Evolutionary conservation across 2,329 filamentous ascomycete genomes (phyloP).

Genomic region (Fusarium acutatum): DNA sequence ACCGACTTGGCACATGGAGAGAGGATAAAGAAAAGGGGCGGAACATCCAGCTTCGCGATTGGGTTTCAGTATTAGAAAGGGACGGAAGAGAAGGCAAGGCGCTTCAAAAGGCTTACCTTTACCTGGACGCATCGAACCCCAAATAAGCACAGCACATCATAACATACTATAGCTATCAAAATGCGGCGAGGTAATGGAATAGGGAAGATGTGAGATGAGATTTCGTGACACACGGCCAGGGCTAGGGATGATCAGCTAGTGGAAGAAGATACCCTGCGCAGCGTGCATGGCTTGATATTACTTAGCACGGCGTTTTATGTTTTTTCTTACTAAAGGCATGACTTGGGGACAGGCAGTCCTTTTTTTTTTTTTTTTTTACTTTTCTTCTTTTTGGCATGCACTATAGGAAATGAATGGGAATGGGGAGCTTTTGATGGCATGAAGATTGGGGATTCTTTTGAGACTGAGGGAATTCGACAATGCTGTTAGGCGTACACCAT

Average conservation of each 20-base stretch:
- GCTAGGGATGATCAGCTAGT: constrained; percentile 16
- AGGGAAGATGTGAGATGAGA: neutral
- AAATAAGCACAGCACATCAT: constrained; percentile 41
- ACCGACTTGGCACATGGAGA: constrained; percentile 76
- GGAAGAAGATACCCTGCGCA: constrained; percentile 47
- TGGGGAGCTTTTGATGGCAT: neutral
- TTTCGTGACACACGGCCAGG: constrained; percentile 24
- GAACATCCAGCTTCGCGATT: constrained; percentile 85
- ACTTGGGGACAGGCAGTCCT: constrained; percentile 28
- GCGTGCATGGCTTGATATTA: constrained; percentile 43
- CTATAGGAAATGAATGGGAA: constrained; percentile 5
- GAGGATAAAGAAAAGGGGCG: constrained; percentile 81
- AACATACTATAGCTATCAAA: constrained; percentile 15
- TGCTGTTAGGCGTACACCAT: neutral
- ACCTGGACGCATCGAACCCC: constrained; percentile 59
- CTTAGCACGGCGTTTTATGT: constrained; percentile 49
- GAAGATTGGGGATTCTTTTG: neutral
- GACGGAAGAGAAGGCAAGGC: constrained; percentile 75
- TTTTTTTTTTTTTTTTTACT: constrained; percentile 1
- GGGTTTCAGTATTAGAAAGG: constrained; percentile 79
- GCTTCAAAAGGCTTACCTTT: constrained; percentile 66
- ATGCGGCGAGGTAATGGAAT: constrained; percentile 27
- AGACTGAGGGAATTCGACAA: neutral
- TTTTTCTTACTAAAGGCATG: constrained; percentile 34
- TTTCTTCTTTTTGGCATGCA: constrained; percentile 15